Percentiles rank a stretch among this genome's conserved stretches.
Conservation (phyloP, 176 grass and related monocot genomes). For the Aegilops bicornis region DNA sequence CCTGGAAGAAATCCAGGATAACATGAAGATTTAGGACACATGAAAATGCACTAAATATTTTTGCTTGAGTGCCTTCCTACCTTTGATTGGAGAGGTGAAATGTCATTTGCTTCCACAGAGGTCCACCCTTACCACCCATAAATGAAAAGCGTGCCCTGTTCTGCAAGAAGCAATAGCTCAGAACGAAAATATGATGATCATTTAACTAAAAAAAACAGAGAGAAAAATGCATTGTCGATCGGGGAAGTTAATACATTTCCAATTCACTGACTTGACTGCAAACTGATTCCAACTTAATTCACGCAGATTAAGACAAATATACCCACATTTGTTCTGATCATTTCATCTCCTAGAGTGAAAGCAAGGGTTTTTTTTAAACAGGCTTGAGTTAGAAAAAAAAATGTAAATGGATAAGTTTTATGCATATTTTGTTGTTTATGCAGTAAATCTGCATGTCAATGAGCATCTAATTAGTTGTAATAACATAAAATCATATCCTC, state of each 20-base stretch:
- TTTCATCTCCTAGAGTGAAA: neutral
- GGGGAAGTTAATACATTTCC: neutral
- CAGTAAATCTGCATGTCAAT: neutral
- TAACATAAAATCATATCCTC: neutral
- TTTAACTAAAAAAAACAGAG: neutral
- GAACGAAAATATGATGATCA: neutral
- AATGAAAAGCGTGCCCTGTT: conserved; percentile 98
- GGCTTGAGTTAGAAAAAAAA: neutral
- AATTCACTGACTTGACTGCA: neutral
- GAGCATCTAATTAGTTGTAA: neutral
- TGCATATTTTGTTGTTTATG: neutral
- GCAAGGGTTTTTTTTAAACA: neutral
- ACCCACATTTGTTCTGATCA: neutral
- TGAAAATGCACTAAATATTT: neutral
- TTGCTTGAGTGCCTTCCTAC: conserved; percentile 34
- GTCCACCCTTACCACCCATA: conserved; percentile 94
- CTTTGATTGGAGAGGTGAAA: conserved; percentile 70
- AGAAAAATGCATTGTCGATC: neutral
- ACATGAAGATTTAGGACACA: neutral
- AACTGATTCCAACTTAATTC: conserved; percentile 6
- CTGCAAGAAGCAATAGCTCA: conserved; percentile 48
- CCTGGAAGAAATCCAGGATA: conserved; percentile 29
- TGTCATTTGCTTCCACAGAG: conserved; percentile 89
- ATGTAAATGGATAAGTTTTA: neutral
- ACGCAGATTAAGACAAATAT: neutral